Percentiles rank a stretch among this genome's conserved stretches.
phyloP scores from a whole-genome alignment of 768 basidiomycete genomes.

The Lactarius pseudohatsudake region DNA sequence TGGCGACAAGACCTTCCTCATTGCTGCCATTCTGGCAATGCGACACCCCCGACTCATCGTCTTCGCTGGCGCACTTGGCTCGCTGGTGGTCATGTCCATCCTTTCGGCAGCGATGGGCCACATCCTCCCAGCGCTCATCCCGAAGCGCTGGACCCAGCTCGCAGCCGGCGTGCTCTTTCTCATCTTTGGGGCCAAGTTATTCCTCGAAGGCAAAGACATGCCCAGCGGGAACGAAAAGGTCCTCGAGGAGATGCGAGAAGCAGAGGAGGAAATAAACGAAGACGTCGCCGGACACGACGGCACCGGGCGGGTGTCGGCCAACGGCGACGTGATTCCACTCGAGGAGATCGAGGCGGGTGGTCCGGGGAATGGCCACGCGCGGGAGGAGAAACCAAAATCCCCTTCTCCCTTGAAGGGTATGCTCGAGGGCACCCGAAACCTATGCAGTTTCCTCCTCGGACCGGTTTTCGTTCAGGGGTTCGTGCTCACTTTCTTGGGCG shows the following conservation, averaged over 20 bases:
- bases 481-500: constrained; percentile 93
- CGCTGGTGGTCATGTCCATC: constrained; percentile 89
- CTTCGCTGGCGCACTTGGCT: constrained; percentile 85
- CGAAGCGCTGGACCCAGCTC: constrained; percentile 51
- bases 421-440: constrained; percentile 73
- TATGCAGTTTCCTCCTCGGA: constrained; percentile 77
- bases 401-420: constrained; percentile 33
- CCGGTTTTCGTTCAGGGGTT: constrained; percentile 97
- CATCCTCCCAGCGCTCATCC: constrained; percentile 81
- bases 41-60: constrained; percentile 85
- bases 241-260: constrained; percentile 92
- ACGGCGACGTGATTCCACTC: constrained; percentile 56
- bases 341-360: constrained; percentile 76
- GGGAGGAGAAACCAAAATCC: constrained; percentile 27
- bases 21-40: constrained; percentile 90
- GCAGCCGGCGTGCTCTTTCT: constrained; percentile 82
- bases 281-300: constrained; percentile 60
- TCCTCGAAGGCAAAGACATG: constrained; percentile 83
- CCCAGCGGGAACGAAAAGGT: constrained; percentile 75
- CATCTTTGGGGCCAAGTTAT: constrained; percentile 88
- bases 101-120: constrained; percentile 94
- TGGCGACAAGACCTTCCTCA: constrained; percentile 92
- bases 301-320: constrained; percentile 36
- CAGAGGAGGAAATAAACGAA: constrained; percentile 91
- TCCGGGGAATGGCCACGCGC: constrained; percentile 28